Conservation (phyloP, 1,139 yeast species). For the Blastobotrys apis region DNA sequence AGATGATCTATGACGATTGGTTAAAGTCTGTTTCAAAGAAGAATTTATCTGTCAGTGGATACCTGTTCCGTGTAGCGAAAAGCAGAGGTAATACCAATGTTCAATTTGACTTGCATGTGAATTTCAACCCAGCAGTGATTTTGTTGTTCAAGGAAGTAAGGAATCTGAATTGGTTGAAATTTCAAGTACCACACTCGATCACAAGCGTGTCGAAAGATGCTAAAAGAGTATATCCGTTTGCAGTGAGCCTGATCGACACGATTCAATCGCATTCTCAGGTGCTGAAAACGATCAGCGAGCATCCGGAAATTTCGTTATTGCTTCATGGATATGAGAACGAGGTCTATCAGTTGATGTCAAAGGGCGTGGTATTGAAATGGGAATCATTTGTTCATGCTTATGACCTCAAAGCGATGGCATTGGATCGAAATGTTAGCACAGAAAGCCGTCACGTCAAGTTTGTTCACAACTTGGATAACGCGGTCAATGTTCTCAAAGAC, state of each 20-base stretch:
- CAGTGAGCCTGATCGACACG: conserved; percentile 52
- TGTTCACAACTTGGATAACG: conserved; percentile 42
- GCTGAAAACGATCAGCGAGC: conserved; percentile 27
- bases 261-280: conserved; percentile 36
- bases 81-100: conserved; percentile 18
- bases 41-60: conserved; percentile 35
- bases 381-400: conserved; percentile 48
- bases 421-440: conserved; percentile 25
- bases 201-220: conserved; percentile 44
- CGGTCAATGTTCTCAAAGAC: conserved; percentile 37
- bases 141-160: conserved; percentile 50
- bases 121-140: conserved; percentile 49
- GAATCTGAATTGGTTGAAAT: conserved; percentile 50
- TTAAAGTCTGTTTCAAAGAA: conserved; percentile 24
- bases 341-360: conserved; percentile 34
- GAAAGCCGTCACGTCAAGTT: conserved; percentile 43
- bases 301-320: conserved; percentile 44
- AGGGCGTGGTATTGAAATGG: conserved; percentile 50
- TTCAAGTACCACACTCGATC: conserved; percentile 54
- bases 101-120: conserved; percentile 34
- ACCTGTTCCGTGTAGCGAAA: conserved; percentile 38
- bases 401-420: conserved; percentile 35
- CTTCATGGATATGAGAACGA: conserved; percentile 40
- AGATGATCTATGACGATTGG: conserved; percentile 49
- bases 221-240: conserved; percentile 54